Conservation (phyloP, 768 basidiomycete species). For the Hortiboletus campestris region DNA sequence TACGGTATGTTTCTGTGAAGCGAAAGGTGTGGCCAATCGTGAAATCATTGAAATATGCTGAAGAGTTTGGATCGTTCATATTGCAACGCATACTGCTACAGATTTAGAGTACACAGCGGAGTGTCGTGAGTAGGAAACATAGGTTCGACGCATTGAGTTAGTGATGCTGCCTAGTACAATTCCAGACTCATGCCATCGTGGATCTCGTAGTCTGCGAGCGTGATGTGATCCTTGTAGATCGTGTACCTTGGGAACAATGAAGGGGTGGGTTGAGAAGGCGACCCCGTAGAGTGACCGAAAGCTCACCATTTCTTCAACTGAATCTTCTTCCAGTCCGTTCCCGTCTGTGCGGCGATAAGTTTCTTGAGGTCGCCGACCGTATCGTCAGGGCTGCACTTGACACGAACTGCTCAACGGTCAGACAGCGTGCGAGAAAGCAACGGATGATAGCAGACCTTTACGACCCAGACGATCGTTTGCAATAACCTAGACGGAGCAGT, state of each 20-base stretch:
- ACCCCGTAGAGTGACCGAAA: neutral
- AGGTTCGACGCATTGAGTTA: neutral
- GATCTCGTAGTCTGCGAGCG: slow-evolving; percentile 89
- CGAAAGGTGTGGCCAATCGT: neutral
- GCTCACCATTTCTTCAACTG: slow-evolving; percentile 94
- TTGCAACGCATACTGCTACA: slow-evolving; percentile 13
- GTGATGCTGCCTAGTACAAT: slow-evolving; percentile 60
- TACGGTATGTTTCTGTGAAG: neutral
- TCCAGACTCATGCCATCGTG: slow-evolving; percentile 92
- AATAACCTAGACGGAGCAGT: slow-evolving; percentile 59
- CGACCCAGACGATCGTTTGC: slow-evolving; percentile 94
- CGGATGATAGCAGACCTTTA: slow-evolving; percentile 58
- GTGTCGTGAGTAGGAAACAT: neutral
- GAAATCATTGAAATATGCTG: neutral
- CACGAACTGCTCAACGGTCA: slow-evolving; percentile 62
- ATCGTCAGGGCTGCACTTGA: slow-evolving; percentile 93
- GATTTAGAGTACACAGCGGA: slow-evolving; percentile 5
- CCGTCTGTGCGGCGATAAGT: slow-evolving; percentile 94
- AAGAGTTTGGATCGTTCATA: neutral
- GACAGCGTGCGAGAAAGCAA: neutral
- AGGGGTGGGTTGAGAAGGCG: neutral
- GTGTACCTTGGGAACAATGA: slow-evolving; percentile 65
- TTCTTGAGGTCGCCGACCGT: slow-evolving; percentile 97
- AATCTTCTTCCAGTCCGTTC: slow-evolving; percentile 84
- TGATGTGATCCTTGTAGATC: slow-evolving; percentile 95